Conservation (phyloP, 352 stramenopile species). For the Achlya hypogyna region DNA sequence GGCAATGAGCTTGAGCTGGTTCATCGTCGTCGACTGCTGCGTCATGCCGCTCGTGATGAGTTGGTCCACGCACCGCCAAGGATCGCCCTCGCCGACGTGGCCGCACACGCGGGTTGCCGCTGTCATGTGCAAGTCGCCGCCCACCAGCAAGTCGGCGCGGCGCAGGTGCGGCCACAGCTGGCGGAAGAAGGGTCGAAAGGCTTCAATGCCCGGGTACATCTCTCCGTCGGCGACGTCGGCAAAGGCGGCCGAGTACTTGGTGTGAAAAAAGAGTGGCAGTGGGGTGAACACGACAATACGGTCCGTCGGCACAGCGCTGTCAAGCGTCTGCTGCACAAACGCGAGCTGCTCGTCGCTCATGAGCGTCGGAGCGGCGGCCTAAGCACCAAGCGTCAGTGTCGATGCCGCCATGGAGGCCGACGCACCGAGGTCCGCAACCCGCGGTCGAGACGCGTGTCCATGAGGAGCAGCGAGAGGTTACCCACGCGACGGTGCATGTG, state of each 20-base stretch:
- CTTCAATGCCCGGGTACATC: conserved; percentile 44
- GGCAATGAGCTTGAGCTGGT: conserved; percentile 40
- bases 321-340: conserved; percentile 19
- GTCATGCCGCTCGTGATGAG: conserved; percentile 60
- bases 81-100: neutral
- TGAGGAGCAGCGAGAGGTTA: conserved; percentile 46
- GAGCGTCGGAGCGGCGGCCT: conserved; percentile 16
- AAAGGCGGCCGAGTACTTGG: conserved; percentile 34
- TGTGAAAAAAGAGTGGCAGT: conserved; percentile 68
- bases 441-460: conserved; percentile 57
- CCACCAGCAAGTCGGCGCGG: conserved; percentile 37
- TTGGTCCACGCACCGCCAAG: conserved; percentile 40
- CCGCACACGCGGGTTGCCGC: conserved; percentile 40
- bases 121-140: conserved; percentile 55
- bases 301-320: conserved; percentile 16
- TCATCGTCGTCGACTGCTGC: conserved; percentile 44
- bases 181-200: conserved; percentile 34
- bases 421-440: conserved; percentile 27
- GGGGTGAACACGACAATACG: conserved; percentile 35
- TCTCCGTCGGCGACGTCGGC: conserved; percentile 48
- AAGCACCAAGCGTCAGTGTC: neutral
- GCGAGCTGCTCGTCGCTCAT: conserved; percentile 29
- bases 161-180: conserved; percentile 20
- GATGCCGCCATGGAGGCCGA: neutral
- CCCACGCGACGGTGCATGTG: conserved; percentile 36